Evolutionary conservation across 352 stramenopile species (phyloP), one percentile per base, ranked within the genome.

Genomic region (Phytophthora sp.): DNA sequence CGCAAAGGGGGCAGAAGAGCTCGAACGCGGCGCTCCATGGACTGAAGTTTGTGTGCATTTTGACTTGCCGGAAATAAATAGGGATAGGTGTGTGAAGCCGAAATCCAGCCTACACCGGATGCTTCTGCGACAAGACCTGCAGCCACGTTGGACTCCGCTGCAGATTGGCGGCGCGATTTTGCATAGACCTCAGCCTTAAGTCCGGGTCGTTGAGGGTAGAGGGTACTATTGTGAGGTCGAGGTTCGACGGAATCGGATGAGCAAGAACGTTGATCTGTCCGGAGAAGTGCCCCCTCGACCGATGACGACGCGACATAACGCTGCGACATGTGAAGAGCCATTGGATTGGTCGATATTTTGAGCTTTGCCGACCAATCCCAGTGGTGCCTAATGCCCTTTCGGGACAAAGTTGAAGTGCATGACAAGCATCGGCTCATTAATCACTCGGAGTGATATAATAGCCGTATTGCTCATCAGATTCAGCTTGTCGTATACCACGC

Each of bases 31-130:
- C n/a, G 8, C n/a, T n/a, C n/a, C n/a, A n/a, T n/a, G 20, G 5
- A 45, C 27, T 44, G 45, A 45, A 55, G 30, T 58, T 58, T 49
- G 39, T 47, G 23, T 16, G 3, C 38, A 18, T 57, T 41, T 51
- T 18, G 39, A 6, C 13, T 4, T 67, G 47, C 62, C n/a, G n/a
- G n/a, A n/a, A n/a, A n/a, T n/a, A n/a, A n/a, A 51, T 62, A 67
- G 23, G 18, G 1, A 3, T 42, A 56, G 41, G 59, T 56, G 9
- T n/a, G n/a, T n/a, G n/a, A n/a, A n/a, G n/a, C 24, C 35, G 21
- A 36, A 46, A 69, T 64, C 53, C 61, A 70, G 35, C 58, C 12
- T 31, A 44, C 35, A 57, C 35, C 29, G 24, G 52, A 44, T 69
- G 53, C 26, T 41, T 55, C 15, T 60, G 62, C 59, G 54, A 70